Evolutionary conservation across 352 stramenopile genomes (phyloP).

Genomic region (Phytophthora tubulina): DNA sequence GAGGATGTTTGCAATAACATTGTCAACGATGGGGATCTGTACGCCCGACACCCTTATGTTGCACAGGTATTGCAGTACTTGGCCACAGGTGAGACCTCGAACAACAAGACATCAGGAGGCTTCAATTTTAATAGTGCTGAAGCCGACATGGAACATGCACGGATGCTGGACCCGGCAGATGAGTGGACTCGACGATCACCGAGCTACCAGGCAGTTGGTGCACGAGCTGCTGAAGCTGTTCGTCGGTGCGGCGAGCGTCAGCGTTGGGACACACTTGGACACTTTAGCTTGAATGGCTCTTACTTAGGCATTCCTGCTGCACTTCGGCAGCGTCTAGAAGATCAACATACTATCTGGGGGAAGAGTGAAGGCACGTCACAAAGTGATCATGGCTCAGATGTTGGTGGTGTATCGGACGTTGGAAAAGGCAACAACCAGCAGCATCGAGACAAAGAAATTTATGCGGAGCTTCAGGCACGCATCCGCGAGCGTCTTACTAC

Average conservation of each 20-base stretch:
- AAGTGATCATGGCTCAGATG: slow-evolving; percentile 20
- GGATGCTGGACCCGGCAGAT: slow-evolving; percentile 35
- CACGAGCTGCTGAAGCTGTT: slow-evolving; percentile 40
- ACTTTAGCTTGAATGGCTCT: slow-evolving; percentile 35
- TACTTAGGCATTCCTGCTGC: slow-evolving; percentile 7
- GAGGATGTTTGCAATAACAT: slow-evolving; percentile 18
- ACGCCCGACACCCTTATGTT: slow-evolving; percentile 58
- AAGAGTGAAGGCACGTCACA: slow-evolving; percentile 7
- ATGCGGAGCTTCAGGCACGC: slow-evolving; percentile 29
- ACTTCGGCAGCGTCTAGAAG: slow-evolving; percentile 41
- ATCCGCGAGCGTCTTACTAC: slow-evolving; percentile 38
- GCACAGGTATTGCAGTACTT: slow-evolving; percentile 53
- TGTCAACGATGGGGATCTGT: slow-evolving; percentile 38
- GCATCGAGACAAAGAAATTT: slow-evolving; percentile 30
- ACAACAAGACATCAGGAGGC: slow-evolving; percentile 6
- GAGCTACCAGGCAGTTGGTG: slow-evolving; percentile 61
- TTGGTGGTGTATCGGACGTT: slow-evolving; percentile 3
- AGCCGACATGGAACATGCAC: slow-evolving; percentile 41
- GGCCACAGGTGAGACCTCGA: slow-evolving; percentile 6
- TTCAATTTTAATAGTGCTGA: slow-evolving; percentile 33
- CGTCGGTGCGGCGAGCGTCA: slow-evolving; percentile 37
- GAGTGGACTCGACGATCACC: slow-evolving; percentile 58
- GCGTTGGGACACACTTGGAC: slow-evolving; percentile 59
- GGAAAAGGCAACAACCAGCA: slow-evolving; percentile 12
- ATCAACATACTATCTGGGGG: slow-evolving; percentile 30